Evolutionary conservation across 2,329 filamentous ascomycete genomes (phyloP), one percentile per base, ranked within the genome.

Genomic region (Fonsecaea monophora): DNA sequence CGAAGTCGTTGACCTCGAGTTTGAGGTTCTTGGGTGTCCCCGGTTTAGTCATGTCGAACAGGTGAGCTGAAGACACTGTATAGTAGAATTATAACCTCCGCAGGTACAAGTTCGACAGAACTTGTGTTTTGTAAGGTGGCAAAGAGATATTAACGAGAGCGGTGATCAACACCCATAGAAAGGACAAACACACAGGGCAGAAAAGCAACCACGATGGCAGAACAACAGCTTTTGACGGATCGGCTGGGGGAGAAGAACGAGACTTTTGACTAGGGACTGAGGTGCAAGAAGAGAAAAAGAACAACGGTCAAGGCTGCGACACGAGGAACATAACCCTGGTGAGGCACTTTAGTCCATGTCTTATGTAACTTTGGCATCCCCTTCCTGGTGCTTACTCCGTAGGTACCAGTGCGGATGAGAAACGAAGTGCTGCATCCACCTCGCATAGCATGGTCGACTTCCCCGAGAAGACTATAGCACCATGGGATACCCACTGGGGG

Each of bases 1-100:
- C 60, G 35, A 69, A 57, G 60, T 71, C 68, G 42, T 54, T 70
- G 64, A 70, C 68, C 13, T 61, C 50, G 35, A 69, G 56, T 25
- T 50, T 63, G 54, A 65, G 61, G 38, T 61, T 67, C 50, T 69
- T 70, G 59, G 62, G 53, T 38, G 53, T 25, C 13, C 66, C 64
- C 66, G 67, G 67, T 4, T 53, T 53, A 34, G 38, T 13, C n/a
- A 61, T 45, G 9, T 37, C 21, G 3, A 12, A 12, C 5, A 12
- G 9, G 32, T 5, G 30, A 50, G n/a, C 58, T 38, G 30, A 32
- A 40, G 21, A 35, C n/a, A n/a, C n/a, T 62, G 10, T 40, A 9
- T 62, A 12, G 56, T 21, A 48, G 21, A 56, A 34, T 35, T 35
- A 10, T 45, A 58, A 48, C 45, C 38, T n/a, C 34, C 53, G 8